Evolutionary conservation across 116 monocot species (phyloP).

Genomic region (Cymodocea nodosa): DNA sequence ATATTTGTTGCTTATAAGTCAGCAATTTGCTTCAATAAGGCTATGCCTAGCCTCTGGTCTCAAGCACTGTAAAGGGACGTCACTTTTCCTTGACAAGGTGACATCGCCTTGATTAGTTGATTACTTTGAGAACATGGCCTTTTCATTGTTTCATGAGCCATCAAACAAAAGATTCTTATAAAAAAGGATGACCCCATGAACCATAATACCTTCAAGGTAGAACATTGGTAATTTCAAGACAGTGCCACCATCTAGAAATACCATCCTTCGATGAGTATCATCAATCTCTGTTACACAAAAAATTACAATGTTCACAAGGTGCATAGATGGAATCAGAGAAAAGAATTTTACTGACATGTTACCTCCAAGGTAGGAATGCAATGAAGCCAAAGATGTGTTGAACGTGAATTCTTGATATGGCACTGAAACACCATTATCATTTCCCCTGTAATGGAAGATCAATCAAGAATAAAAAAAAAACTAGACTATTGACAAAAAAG

Average conservation of each 20-base stretch:
- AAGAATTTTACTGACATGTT: constrained; percentile 3
- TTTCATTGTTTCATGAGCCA: no score
- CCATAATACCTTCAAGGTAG: constrained; percentile 64
- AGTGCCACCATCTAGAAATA: constrained; percentile 69
- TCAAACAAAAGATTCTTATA: no score
- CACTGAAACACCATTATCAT: constrained; percentile 37
- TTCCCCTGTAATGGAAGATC: constrained; percentile 13
- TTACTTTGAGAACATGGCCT: no score
- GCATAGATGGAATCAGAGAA: background rate
- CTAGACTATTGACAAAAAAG: background rate
- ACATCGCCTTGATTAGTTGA: no score
- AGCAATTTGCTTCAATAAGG: no score
- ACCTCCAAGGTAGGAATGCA: constrained; percentile 96
- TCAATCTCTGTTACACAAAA: constrained; percentile 57
- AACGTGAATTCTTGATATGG: constrained; percentile 44
- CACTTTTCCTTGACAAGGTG: no score
- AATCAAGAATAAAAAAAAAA: constrained; percentile 3
- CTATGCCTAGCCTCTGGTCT: no score
- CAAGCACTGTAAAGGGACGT: no score
- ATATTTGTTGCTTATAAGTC: no score
- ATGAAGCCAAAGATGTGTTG: constrained; percentile 60
- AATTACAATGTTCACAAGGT: constrained; percentile 3
- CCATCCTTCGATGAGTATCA: constrained; percentile 58
- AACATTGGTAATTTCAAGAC: constrained; percentile 77
- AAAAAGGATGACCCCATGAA: no score